Conservation (phyloP, 306 rosid species). For the Fragaria iinumae region DNA sequence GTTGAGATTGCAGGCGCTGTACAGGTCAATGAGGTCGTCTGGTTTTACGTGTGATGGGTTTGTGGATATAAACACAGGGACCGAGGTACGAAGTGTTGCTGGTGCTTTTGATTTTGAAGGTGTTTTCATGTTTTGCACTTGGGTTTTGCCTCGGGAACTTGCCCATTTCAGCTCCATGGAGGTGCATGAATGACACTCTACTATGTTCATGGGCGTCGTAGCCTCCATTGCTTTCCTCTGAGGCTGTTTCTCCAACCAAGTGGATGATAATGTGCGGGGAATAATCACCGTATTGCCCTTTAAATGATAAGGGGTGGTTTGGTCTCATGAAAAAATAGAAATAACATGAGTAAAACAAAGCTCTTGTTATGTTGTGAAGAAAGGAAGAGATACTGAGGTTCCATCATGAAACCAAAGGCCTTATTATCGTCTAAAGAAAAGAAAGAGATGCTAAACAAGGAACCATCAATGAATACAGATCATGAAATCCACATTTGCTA, state of each 20-base stretch:
- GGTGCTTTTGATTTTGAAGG: constrained; percentile 12
- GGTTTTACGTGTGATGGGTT: constrained; percentile 48
- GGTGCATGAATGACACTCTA: constrained; percentile 6
- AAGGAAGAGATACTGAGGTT: not conserved
- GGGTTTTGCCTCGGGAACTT: constrained; percentile 26
- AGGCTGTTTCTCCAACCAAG: not conserved
- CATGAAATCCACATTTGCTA: not conserved
- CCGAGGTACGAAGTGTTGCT: constrained; percentile 10
- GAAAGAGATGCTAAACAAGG: not conserved
- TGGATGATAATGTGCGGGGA: not conserved
- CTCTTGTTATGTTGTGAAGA: not conserved
- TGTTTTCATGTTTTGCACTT: constrained; percentile 3
- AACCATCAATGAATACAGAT: not conserved
- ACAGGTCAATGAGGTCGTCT: constrained; percentile 51
- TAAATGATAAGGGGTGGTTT: constrained; percentile 10
- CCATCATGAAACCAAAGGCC: not conserved
- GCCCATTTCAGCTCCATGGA: constrained; percentile 36
- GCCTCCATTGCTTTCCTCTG: not conserved
- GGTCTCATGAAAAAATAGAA: not conserved
- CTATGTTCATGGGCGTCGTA: constrained; percentile 7
- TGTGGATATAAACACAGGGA: constrained; percentile 65
- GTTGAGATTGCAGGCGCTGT: constrained; percentile 50
- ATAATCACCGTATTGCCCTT: constrained; percentile 13
- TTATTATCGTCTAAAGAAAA: not conserved
- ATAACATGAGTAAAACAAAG: not conserved